Percentiles rank a stretch among this genome's conserved stretches.
phyloP scores from a whole-genome alignment of 2,329 filamentous ascomycete genomes.

The Dactylellina drechsleri region DNA sequence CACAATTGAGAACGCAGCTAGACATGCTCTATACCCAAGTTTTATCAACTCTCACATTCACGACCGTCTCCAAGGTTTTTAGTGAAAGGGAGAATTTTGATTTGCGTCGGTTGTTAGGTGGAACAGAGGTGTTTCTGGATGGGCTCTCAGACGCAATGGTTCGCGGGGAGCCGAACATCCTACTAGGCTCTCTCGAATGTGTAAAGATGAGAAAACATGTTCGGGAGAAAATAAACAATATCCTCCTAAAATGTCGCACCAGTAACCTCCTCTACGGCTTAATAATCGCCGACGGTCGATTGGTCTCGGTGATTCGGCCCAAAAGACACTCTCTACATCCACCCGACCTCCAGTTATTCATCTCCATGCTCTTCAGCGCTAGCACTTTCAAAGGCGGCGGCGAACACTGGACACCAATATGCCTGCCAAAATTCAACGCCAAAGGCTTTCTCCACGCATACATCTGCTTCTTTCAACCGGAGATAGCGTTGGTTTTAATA shows the following conservation, averaged over 20 bases:
- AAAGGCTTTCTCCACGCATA: constrained; percentile 99
- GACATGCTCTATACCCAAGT: constrained; percentile 99
- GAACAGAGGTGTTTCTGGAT: constrained; percentile 88
- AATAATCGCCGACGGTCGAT: constrained; percentile 87
- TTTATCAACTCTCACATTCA: constrained; percentile 89
- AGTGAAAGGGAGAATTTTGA: constrained; percentile 92
- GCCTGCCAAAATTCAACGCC: constrained; percentile 95
- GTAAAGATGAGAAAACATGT: constrained; percentile 91
- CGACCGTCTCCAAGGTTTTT: constrained; percentile 86
- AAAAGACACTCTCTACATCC: constrained; percentile 95
- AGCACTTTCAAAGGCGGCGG: constrained; percentile 88
- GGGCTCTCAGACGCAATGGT: constrained; percentile 95
- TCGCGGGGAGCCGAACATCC: constrained; percentile 84
- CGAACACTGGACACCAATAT: constrained; percentile 97
- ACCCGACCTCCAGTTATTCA: constrained; percentile 92
- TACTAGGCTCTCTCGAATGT: constrained; percentile 91
- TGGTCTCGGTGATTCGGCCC: constrained; percentile 93
- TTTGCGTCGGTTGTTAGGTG: constrained; percentile 85
- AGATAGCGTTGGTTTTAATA: constrained; percentile 91
- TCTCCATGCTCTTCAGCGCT: constrained; percentile 99
- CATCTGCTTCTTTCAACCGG: constrained; percentile 90
- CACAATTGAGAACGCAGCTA: constrained; percentile 84
- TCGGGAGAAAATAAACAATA: constrained; percentile 84
- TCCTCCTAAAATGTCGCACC: constrained; percentile 79
- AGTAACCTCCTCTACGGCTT: constrained; percentile 89